Evolutionary conservation across 1,284 basidiomycete species (phyloP), one percentile per base, ranked within the genome.

Genomic region (Austroboletus novae-zelandiae): DNA sequence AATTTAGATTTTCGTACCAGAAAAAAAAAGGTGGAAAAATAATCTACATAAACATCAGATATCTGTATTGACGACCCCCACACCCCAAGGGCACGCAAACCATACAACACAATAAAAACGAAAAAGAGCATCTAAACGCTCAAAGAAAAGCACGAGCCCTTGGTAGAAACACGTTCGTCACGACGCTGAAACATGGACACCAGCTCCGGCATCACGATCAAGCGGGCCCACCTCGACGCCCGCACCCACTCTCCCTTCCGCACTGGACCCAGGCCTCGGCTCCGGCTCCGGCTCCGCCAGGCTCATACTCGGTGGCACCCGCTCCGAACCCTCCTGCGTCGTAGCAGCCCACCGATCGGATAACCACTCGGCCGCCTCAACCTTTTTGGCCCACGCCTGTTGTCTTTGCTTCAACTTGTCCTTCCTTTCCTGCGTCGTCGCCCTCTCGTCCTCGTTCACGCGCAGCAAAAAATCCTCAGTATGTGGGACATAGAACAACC

Each of bases 401-500:
- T 61, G 57, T 40, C 27, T 56, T 41, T 45, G 52, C 18, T 9
- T 45, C 40, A 58, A 11, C 27, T 14, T 52, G 3, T 31, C 44
- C 48, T 0, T 60, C 32, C 35, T 51, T 42, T 48, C 23, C 25
- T 1, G 17, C 40, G 41, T 20, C 34, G 0, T 34, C 17, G 18
- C 51, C 10, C 34, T 48, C n/a, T 64, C 61, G 0, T 47, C 46
- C 5, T 58, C 49, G 4, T n/a, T 50, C 30, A 52, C 17, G 5
- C 20, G 63, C 32, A 79, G 79, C 51, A 88, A 71, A 57, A 80
- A 78, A 56, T 91, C 89, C 58, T 89, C 89, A 35, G 85, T 83
- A 18, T 74, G 68, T 1, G 89, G 77, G 13, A 91, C 89, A 64
- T 86, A 94, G 73, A 95, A 94, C 49, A 94, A 73, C 27, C 87